A percentile compares a stretch with the other conserved stretches of the same genome.
Conservation (phyloP, 2,329 filamentous ascomycete species). For the Fusarium sp. region DNA sequence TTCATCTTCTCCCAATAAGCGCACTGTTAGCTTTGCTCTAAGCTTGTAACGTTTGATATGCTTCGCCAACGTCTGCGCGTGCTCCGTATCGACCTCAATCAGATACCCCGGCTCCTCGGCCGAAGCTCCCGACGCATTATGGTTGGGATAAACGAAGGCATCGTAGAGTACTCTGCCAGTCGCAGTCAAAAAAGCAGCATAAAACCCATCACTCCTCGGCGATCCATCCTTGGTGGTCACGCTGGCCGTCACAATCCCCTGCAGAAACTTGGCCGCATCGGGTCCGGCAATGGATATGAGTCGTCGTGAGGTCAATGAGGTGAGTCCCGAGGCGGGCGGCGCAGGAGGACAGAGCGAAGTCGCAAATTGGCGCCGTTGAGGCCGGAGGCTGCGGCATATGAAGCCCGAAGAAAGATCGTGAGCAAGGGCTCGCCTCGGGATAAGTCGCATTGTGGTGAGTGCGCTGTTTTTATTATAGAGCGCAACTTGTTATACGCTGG, state of each 20-base stretch:
- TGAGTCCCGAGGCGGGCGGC: conserved; percentile 62
- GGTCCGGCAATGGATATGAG: conserved; percentile 83
- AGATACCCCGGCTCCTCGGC: conserved; percentile 64
- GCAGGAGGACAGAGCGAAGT: conserved; percentile 52
- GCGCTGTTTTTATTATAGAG: conserved; percentile 26
- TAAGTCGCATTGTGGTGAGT: conserved; percentile 43
- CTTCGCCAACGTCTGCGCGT: conserved; percentile 72
- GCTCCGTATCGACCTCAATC: conserved; percentile 82
- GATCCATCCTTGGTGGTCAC: conserved; percentile 55
- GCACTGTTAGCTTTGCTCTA: conserved; percentile 80
- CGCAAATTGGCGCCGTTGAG: conserved; percentile 52
- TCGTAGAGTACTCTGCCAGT: conserved; percentile 88
- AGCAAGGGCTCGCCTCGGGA: conserved; percentile 42
- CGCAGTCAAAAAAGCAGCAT: conserved; percentile 88
- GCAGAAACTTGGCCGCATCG: conserved; percentile 86
- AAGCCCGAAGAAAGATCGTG: conserved; percentile 31
- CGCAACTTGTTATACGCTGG: conserved; percentile 22
- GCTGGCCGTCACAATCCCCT: conserved; percentile 83
- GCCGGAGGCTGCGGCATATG: conserved; percentile 52
- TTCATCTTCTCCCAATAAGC: conserved; percentile 74
- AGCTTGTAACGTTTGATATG: conserved; percentile 90
- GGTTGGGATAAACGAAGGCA: conserved; percentile 85
- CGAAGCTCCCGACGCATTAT: conserved; percentile 46
- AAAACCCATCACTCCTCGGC: conserved; percentile 69
- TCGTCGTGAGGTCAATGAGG: conserved; percentile 77